phyloP scores from a whole-genome alignment of 352 stramenopile species.

The Phytophthora crassamura region DNA sequence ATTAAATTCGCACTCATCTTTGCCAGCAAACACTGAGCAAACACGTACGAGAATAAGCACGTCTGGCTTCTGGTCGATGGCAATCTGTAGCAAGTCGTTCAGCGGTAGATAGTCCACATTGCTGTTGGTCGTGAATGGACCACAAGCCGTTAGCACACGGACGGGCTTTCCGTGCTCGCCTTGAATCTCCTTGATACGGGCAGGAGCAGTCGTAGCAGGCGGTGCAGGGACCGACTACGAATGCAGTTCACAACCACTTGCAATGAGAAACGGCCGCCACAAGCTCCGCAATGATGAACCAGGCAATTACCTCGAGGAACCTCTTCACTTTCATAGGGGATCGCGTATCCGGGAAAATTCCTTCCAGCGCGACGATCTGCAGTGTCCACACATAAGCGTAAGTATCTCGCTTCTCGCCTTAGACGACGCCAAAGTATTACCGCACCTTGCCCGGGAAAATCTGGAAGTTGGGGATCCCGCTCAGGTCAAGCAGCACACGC shows the following conservation, averaged over 20 bases:
- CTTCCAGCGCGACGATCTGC: constrained; percentile 85
- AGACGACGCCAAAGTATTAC: too few species aligned
- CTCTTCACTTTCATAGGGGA: constrained; percentile 80
- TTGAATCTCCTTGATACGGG: constrained; percentile 58
- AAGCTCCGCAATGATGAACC: background rate
- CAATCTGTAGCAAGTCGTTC: constrained; percentile 91
- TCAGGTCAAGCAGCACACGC: constrained; percentile 80
- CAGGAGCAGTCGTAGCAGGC: constrained; percentile 50
- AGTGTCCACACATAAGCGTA: constrained; percentile 1
- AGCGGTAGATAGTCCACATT: constrained; percentile 96
- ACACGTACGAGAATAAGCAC: constrained; percentile 92
- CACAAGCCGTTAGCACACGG: constrained; percentile 91
- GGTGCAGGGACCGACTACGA: constrained; percentile 69
- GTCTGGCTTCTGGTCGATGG: constrained; percentile 89
- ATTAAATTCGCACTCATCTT: background rate
- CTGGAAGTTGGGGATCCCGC: constrained; percentile 70
- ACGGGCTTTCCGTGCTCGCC: constrained; percentile 49
- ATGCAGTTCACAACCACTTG: background rate
- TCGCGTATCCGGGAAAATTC: constrained; percentile 71
- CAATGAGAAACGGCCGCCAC: background rate
- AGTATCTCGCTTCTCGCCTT: background rate
- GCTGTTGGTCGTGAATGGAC: constrained; percentile 95
- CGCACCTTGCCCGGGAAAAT: constrained; percentile 85
- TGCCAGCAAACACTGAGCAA: background rate
- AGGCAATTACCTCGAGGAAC: constrained; percentile 67